Base-by-base conservation (phyloP, 495 filamentous ascomycete species). In the Lasiosphaeris hirsuta region DNA sequence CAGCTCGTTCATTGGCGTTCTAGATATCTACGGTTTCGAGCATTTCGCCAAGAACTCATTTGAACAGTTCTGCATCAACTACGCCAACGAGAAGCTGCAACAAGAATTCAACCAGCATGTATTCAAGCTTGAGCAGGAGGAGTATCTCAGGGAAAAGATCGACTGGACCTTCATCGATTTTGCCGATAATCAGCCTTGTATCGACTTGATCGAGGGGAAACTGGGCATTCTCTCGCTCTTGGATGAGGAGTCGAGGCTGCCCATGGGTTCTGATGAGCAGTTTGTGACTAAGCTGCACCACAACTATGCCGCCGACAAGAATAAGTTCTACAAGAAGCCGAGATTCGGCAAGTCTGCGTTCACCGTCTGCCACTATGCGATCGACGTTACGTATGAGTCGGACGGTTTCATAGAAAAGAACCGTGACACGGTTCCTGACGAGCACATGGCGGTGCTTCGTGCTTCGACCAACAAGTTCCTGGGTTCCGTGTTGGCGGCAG, bases 111-210 rank as follows among this genome's bases (percentile, higher is more conserved):
- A 99, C 72, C 91, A 95, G 72, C 94, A 99, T 63, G 94, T 99
- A n/a, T 99, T 99, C 84, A 96, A 97, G 69, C 83, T 99, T 15
- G 94, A 99, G 71, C 94, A 99, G 71, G 95, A 97, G 74, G 94
- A 99, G 75, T 99, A 99, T 73, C 82, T 97, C 10, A 83, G 89
- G 34, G 94, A 99, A 69, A 79, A 97, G 75, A 99, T 99, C 61
- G 93, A 97, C 69, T 99, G 94, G 94, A 96, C 90, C 10, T 99
- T 97, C 70, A 99, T 99, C 76, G 94, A 99, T 70, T 99, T 97
- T 74, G 96, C 94, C 48, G 94, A 99, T 69, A 99, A 99, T 65
- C 92, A 97, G 71, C 95, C 95, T n/a, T 99, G 94, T 75, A 99
- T 99, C 67, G 94, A 99, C 71, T 74, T 99, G 41, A 99, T 99